Evolutionary conservation across 495 filamentous ascomycete species (phyloP), one percentile per base, ranked within the genome.

Genomic region (Aspergillus egyptiacus): DNA sequence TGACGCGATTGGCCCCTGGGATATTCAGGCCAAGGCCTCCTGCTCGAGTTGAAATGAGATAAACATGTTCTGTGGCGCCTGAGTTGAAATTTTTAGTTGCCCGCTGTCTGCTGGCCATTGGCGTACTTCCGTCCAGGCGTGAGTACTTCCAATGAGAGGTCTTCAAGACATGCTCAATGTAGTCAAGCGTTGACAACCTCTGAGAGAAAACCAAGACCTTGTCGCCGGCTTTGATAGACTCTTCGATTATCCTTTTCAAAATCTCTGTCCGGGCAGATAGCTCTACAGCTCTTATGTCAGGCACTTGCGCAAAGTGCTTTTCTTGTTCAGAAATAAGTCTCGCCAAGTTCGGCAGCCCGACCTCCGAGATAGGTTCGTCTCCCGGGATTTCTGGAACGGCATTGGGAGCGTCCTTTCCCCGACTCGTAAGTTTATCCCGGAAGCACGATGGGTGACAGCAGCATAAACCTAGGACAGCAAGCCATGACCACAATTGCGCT

Each of bases 11-110:
- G 0, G 91, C 91, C 4, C 86, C 84, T 30, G 69, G 72, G 24
- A 97, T 81, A 55, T 97, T 97, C 47, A 96, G 65, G 0, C 90
- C 90, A 0, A 87, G 59, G 1, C 88, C 89, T 13, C 90, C 90
- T 15, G 91, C 87, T 46, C 61, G 77, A 2, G 90, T 95, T 0
- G 89, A 95, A 22, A 96, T 87, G 2, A 96, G 71, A 54, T 86
- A 89, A 1, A 95, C 66, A 48, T 75, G 51, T 11, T 61, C 58
- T 5, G 69, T 60, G n/a, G 48, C 48, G 0, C 53, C 49, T 0
- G 15, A 22, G 54, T 90, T 91, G 73, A 95, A 95, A 0, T 60
- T 54, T 51, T 86, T 88, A 2, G 78, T 76, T 0, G 74, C 58
- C 0, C 48, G 50, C 58, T 89, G 86, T 4, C 91, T 78, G 8